Evolutionary conservation across 2,329 filamentous ascomycete species (phyloP).

Genomic region (Helotiales sp.): DNA sequence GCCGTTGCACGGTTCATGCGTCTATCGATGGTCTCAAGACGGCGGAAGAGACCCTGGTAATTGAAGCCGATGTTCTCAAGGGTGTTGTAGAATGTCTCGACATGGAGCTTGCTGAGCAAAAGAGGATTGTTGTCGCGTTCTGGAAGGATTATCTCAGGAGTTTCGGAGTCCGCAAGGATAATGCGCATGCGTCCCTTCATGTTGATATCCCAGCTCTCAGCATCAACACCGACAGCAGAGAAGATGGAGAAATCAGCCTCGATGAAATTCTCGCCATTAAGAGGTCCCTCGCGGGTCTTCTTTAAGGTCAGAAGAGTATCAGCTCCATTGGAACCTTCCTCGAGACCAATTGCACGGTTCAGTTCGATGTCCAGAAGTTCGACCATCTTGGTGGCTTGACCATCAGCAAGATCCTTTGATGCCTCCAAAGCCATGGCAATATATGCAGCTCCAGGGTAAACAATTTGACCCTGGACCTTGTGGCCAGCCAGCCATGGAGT

Average conservation of each 20-base stretch:
- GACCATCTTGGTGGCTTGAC: constrained; percentile 27
- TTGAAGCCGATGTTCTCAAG: constrained; percentile 13
- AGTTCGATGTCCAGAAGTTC: constrained; percentile 23
- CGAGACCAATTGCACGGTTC: constrained; percentile 20
- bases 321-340: constrained; percentile 17
- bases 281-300: constrained; percentile 10
- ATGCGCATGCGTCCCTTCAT: constrained; percentile 13
- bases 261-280: constrained; percentile 11
- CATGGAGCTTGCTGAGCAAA: constrained; percentile 7
- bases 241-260: constrained; percentile 9
- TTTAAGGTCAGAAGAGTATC: constrained; percentile 22
- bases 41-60: constrained; percentile 10
- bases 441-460: constrained; percentile 50
- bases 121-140: constrained; percentile 6
- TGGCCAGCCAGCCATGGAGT: constrained; percentile 48
- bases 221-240: constrained; percentile 10
- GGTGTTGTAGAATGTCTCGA: constrained; percentile 12
- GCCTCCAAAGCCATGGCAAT: constrained; percentile 50
- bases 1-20: constrained; percentile 38
- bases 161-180: constrained; percentile 10
- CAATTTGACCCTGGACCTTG: constrained; percentile 35
- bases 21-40: constrained; percentile 10
- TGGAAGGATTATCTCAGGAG: constrained; percentile 11
- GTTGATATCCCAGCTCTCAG: constrained; percentile 12
- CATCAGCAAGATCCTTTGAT: constrained; percentile 25